Conservation (phyloP, 1,284 basidiomycete genomes). For the Rhodotorula sp. region DNA sequence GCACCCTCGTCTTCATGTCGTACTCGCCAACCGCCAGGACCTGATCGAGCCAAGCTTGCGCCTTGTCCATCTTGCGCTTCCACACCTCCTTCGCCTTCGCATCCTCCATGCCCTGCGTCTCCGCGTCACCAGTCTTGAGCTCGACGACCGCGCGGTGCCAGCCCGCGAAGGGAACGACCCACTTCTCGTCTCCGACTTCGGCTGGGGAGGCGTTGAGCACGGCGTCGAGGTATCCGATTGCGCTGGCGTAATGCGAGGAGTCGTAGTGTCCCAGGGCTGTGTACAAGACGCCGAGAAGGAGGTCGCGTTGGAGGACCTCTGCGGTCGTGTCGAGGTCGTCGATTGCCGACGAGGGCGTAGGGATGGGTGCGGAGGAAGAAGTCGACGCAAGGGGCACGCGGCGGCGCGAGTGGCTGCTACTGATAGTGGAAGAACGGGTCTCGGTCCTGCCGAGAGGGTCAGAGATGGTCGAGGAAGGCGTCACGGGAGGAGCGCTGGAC, state of each 20-base stretch:
- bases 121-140: constrained; percentile 32
- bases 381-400: background rate
- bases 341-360: background rate
- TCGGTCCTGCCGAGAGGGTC: background rate
- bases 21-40: constrained; percentile 22
- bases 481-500: background rate
- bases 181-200: constrained; percentile 31
- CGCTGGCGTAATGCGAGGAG: background rate
- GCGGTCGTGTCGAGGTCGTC: constrained; percentile 41
- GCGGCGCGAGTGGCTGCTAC: background rate
- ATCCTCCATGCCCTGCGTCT: background rate
- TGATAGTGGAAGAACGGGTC: background rate
- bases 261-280: constrained; percentile 24
- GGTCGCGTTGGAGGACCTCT: constrained; percentile 38
- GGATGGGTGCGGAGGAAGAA: background rate
- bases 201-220: constrained; percentile 11
- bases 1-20: constrained; percentile 39
- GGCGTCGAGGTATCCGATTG: constrained; percentile 24
- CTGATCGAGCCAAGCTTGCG: constrained; percentile 29
- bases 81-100: constrained; percentile 21
- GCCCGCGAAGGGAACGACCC: constrained; percentile 32
- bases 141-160: constrained; percentile 32
- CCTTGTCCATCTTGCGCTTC: constrained; percentile 23
- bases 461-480: background rate
- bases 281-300: constrained; percentile 42